phyloP scores from a whole-genome alignment of 2,329 filamentous ascomycete species.

The Fusarium domesticum region DNA sequence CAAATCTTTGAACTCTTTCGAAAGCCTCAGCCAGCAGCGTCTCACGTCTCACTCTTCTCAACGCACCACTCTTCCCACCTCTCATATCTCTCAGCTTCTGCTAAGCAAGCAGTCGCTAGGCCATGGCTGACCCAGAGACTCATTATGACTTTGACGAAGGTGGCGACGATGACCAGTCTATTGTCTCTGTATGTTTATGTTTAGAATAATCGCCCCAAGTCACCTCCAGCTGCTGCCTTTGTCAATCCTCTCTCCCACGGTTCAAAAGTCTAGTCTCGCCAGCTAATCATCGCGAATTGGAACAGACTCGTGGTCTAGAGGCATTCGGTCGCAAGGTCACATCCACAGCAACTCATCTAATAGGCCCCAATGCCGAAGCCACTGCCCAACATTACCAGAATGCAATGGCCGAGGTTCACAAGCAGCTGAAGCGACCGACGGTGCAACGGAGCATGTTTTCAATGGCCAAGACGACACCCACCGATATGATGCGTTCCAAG shows the following conservation, averaged over 20 bases:
- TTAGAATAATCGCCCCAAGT: constrained; percentile 12
- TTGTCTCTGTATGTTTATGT: constrained; percentile 39
- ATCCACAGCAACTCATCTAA: constrained; percentile 86
- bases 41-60: constrained; percentile 6
- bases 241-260: not conserved
- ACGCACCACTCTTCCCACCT: constrained; percentile 17
- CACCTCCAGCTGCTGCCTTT: constrained; percentile 2
- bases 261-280: constrained; percentile 8
- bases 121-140: constrained; percentile 44
- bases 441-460: constrained; percentile 90
- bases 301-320: constrained; percentile 80
- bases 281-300: constrained; percentile 21
- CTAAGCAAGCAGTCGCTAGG: constrained; percentile 28
- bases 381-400: constrained; percentile 70
- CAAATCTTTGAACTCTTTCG: constrained; percentile 24
- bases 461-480: constrained; percentile 86
- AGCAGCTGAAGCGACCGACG: constrained; percentile 77
- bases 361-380: constrained; percentile 59
- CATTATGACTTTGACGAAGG: constrained; percentile 46
- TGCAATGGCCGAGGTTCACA: constrained; percentile 85
- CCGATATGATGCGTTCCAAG: constrained; percentile 87
- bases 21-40: constrained; percentile 13
- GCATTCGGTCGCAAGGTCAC: constrained; percentile 94
- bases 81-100: constrained; percentile 22
- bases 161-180: constrained; percentile 48